Conservation (phyloP, 2,329 filamentous ascomycete species). For the Cryphonectria parasitica region DNA sequence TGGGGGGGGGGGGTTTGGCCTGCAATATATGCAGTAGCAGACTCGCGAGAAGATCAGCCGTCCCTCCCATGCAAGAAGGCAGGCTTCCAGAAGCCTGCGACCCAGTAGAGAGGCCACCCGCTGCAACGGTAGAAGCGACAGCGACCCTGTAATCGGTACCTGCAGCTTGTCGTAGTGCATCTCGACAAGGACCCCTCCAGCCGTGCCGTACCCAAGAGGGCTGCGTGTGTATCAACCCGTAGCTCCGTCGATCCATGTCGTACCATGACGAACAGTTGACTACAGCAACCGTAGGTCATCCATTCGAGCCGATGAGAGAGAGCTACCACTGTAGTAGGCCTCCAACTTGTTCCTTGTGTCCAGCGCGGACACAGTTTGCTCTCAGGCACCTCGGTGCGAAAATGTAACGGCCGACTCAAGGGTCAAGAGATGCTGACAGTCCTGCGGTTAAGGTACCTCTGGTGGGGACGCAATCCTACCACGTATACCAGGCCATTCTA, state of each 20-base stretch:
- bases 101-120: not conserved
- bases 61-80: not conserved
- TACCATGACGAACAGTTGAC: not conserved
- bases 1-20: too few species aligned
- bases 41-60: not conserved
- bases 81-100: not conserved
- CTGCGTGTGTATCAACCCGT: not conserved
- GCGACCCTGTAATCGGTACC: not conserved
- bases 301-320: not conserved
- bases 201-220: not conserved
- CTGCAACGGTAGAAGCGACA: not conserved
- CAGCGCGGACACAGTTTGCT: not conserved
- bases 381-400: not conserved
- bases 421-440: not conserved
- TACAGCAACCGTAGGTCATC: not conserved
- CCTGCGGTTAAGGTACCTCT: not conserved
- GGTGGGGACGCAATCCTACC: not conserved
- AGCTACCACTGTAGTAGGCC: not conserved
- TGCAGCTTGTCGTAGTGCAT: not conserved
- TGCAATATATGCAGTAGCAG: not conserved
- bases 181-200: not conserved
- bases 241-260: not conserved
- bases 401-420: not conserved
- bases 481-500: not conserved
- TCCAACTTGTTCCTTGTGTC: not conserved